Base-by-base conservation (phyloP, 148 eudicot species). In the Persicaria tinctoria region DNA sequence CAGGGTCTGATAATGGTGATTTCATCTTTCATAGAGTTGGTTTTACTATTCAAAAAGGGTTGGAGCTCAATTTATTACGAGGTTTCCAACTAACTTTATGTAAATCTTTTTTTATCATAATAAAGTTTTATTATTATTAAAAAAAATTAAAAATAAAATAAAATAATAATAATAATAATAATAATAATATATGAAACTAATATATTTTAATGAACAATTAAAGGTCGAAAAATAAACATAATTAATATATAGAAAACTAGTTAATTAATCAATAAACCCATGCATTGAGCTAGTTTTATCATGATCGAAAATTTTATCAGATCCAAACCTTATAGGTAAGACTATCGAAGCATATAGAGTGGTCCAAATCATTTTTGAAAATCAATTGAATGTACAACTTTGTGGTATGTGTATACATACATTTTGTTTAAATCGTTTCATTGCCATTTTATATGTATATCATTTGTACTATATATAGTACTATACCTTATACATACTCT, bases 291-390 rank as follows among this genome's bases (percentile, higher is more conserved):
- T 23, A 23, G 68, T 12, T 27, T 63, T 63, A 63, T 63, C 45
- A 11, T 10, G 0, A 32, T 32, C 41, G 68, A 63, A 38, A 63
- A 23, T 6, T 63, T 45, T 27, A 55, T 55, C 14, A 63, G 68
- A 63, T 32, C 68, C 14, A 27, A 63, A 32, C 68, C 46, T 63
- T 63, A 63, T 59, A 59, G 41, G 68, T 63, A 63, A 46, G 68
- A 63, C 10, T 27, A 63, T 63, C 68, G 68, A 63, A 9, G 68
- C 44, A 32, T 63, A 63, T 63, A 63, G 68, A 8, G 68, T 63
- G 68, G 68, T 63, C 68, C 68, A 32, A 63, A 63, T 27, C 27
- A 27, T 8, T 10, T 63, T 63, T 16, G 32, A 63, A 60, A 63
- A 32, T 10, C 6, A 27, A 11, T 5, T 10, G 6, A 3, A 63